phyloP scores from a whole-genome alignment of 2,329 filamentous ascomycete genomes.

The Eutypella sp. region DNA sequence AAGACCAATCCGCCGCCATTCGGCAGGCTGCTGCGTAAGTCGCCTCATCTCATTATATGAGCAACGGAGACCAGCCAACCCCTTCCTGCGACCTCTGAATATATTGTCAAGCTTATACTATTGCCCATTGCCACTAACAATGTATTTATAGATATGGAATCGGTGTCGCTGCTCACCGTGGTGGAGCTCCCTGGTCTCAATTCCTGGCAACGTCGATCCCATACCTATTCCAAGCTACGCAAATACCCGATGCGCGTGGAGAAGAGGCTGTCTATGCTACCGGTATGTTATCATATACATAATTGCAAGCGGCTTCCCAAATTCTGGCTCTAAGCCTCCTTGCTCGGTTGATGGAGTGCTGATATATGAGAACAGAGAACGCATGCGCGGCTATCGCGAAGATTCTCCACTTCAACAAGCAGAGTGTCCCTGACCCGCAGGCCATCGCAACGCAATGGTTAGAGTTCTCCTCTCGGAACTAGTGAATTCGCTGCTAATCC shows the following conservation, averaged over 20 bases:
- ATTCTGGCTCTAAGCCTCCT: background rate
- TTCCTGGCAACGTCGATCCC: conserved; percentile 79
- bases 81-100: too few species aligned
- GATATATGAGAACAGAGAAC: conserved; percentile 56
- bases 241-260: conserved; percentile 73
- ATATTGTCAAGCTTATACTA: too few species aligned
- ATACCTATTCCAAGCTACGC: conserved; percentile 77
- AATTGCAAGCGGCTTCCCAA: background rate
- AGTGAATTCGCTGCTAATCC: conserved; percentile 4
- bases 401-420: conserved; percentile 84
- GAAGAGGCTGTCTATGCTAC: conserved; percentile 97
- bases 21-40: conserved; percentile 81
- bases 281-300: conserved; percentile 15
- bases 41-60: background rate
- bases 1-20: conserved; percentile 82
- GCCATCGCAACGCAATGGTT: conserved; percentile 71
- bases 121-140: background rate
- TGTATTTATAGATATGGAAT: conserved; percentile 60
- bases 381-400: conserved; percentile 95
- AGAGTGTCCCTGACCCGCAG: conserved; percentile 70
- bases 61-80: too few species aligned
- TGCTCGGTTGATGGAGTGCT: background rate
- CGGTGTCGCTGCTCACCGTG: conserved; percentile 89
- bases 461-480: background rate
- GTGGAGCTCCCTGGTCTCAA: conserved; percentile 79